A percentile compares a stretch with the other conserved stretches of the same genome.
Evolutionary conservation across 306 rosid genomes (phyloP).

Genomic region (Medicago truncatula): MtrunA17r5.0-ANR NC_053048.1:53784501-53785000

Average conservation of each 20-base stretch:
- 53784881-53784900: constrained; percentile 71
- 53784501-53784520: constrained; percentile 19
- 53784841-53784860: constrained; percentile 96
- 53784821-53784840: constrained; percentile 98
- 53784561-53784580: constrained; percentile 16
- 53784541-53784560: constrained; percentile 28
- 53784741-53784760: constrained; percentile 94
- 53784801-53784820: constrained; percentile 79
- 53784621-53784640: constrained; percentile 1
- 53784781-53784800: constrained; percentile 79
- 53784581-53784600: background rate
- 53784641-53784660: background rate
- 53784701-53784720: constrained; percentile 38
- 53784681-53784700: constrained; percentile 29
- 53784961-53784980: background rate
- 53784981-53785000: constrained; percentile 36
- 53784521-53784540: constrained; percentile 26
- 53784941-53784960: background rate
- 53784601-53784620: constrained; percentile 18
- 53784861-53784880: constrained; percentile 96
- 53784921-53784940: constrained; percentile 64
- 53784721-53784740: constrained; percentile 64
- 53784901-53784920: constrained; percentile 92
- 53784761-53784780: constrained; percentile 92
- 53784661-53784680: background rate